Percentiles rank a stretch among this genome's conserved stretches.
phyloP scores from a whole-genome alignment of 306 rosid species.

The apple (Malus domestica) region ASM211411v1 NC_041803.1:10456501-10457000 shows the following conservation, averaged over 20 bases:
- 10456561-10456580: conserved; percentile 77
- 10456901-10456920: not conserved
- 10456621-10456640: conserved; percentile 67
- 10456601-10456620: conserved; percentile 89
- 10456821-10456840: not conserved
- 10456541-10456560: conserved; percentile 60
- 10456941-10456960: not conserved
- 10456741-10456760: conserved; percentile 36
- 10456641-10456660: conserved; percentile 94
- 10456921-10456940: not conserved
- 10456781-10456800: not conserved
- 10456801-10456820: not conserved
- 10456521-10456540: conserved; percentile 61
- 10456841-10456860: not conserved
- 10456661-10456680: conserved; percentile 82
- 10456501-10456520: conserved; percentile 46
- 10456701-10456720: conserved; percentile 55
- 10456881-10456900: not conserved
- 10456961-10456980: not conserved
- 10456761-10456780: conserved; percentile 13
- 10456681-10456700: conserved; percentile 58
- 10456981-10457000: not conserved
- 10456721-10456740: conserved; percentile 31
- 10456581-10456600: conserved; percentile 96
- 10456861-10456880: not conserved